These are phyloP conservation scores for Trichoderma polysporum DNA, from an alignment of 2,329 filamentous ascomycete species.

Conservation along the genomic window DNA sequence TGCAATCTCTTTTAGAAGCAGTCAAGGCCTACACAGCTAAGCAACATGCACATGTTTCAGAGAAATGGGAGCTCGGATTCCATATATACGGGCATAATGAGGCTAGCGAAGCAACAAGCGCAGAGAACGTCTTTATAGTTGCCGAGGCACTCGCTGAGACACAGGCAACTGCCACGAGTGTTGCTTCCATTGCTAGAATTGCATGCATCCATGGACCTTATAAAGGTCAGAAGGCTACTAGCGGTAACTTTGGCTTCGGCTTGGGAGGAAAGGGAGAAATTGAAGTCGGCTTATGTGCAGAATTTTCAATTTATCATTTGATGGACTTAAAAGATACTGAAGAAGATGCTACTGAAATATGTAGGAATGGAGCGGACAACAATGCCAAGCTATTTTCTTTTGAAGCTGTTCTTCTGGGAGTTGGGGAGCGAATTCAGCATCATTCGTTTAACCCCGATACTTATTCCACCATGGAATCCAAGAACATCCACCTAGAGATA, in stretches of 20 bases:
- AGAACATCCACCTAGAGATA: no score
- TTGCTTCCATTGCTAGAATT: conserved; percentile 32
- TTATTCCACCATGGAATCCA: no score
- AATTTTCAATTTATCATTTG: neutral
- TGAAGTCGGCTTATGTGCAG: neutral
- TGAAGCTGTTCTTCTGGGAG: neutral
- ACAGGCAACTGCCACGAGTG: conserved; percentile 44
- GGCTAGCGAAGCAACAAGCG: neutral
- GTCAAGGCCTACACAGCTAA: conserved; percentile 31
- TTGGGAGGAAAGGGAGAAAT: conserved; percentile 26
- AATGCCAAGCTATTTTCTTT: neutral
- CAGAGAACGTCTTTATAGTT: conserved; percentile 27
- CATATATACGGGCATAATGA: conserved; percentile 44
- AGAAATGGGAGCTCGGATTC: conserved; percentile 34
- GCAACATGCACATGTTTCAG: conserved; percentile 14
- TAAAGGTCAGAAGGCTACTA: conserved; percentile 50
- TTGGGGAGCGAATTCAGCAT: neutral
- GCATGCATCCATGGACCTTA: conserved; percentile 47
- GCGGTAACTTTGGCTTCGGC: conserved; percentile 48
- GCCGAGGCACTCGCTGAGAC: conserved; percentile 47
- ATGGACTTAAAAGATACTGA: neutral
- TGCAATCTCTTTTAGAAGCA: neutral
- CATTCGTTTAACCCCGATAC: no score
- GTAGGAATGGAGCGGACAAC: neutral
- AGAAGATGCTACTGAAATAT: neutral